A percentile compares a stretch with the other conserved stretches of the same genome.
These are phyloP conservation scores for Torulaspora maleeae DNA, from an alignment of 805 yeast genomes.

Conservation along the genomic window DNA sequence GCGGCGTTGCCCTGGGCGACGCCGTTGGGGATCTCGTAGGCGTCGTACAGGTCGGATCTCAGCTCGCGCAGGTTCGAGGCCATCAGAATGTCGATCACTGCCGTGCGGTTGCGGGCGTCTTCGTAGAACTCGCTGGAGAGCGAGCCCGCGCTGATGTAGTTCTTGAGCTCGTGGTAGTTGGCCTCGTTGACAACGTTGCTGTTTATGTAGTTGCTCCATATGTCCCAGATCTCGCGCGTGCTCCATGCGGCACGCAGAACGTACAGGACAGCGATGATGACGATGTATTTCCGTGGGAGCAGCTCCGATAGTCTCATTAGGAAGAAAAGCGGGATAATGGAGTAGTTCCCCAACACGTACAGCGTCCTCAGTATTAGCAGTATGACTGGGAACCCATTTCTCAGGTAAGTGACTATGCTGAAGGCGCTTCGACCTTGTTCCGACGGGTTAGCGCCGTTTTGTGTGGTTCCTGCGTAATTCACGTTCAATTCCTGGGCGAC, in stretches of 20 bases:
- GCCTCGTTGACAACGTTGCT: constrained; percentile 11
- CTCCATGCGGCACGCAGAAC: constrained; percentile 21
- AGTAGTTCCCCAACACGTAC: constrained; percentile 20
- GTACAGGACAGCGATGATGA: constrained; percentile 13
- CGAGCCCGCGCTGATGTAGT: constrained; percentile 8
- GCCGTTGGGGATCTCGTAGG: constrained; percentile 5
- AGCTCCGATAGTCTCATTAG: constrained; percentile 21
- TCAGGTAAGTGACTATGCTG: constrained; percentile 1
- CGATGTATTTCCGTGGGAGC: constrained; percentile 17
- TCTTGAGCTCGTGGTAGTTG: constrained; percentile 9
- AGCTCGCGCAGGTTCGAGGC: constrained; percentile 13
- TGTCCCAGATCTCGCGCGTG: constrained; percentile 25
- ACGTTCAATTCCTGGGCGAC: constrained; percentile 1
- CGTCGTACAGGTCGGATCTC: constrained; percentile 7
- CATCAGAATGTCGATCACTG: constrained; percentile 15
- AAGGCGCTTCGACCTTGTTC: not conserved
- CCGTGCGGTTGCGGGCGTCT: constrained; percentile 6
- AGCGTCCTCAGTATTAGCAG: constrained; percentile 20
- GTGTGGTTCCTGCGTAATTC: not conserved
- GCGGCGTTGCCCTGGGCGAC: constrained; percentile 10
- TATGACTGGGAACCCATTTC: constrained; percentile 12
- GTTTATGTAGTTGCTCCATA: constrained; percentile 27
- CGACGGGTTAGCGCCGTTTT: not conserved
- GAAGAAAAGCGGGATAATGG: constrained; percentile 22
- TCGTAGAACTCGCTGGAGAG: constrained; percentile 7